A percentile compares a stretch with the other conserved stretches of the same genome.
Evolutionary conservation across 2,329 filamentous ascomycete genomes (phyloP).

Genomic region (Ascochyta koolunga): DNA sequence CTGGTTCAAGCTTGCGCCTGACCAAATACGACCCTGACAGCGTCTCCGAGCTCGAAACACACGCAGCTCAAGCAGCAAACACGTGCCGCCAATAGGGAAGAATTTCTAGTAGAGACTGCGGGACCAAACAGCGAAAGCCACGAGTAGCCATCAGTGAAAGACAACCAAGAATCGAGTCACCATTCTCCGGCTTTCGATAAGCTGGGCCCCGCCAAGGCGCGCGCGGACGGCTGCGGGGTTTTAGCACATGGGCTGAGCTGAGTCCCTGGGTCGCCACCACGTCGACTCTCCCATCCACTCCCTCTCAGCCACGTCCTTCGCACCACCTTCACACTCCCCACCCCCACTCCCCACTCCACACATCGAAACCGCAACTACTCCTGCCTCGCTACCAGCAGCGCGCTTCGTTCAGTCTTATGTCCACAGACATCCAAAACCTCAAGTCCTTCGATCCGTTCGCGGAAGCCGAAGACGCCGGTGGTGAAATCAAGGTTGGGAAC

Average conservation of each 20-base stretch:
- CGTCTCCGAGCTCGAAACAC: too few species aligned
- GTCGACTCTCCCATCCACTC: background rate
- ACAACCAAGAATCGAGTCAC: conserved; percentile 3
- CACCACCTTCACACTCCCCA: background rate
- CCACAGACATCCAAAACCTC: conserved; percentile 54
- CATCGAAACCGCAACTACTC: background rate
- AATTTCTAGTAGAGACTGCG: too few species aligned
- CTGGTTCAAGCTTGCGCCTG: too few species aligned
- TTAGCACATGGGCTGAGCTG: conserved; percentile 1
- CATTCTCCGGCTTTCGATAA: background rate
- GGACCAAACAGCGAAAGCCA: too few species aligned
- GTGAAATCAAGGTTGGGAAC: conserved; percentile 84
- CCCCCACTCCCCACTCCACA: conserved; percentile 11
- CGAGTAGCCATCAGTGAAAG: too few species aligned
- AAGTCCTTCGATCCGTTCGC: conserved; percentile 86
- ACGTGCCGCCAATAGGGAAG: too few species aligned
- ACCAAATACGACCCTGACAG: too few species aligned
- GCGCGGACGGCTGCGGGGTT: conserved; percentile 6
- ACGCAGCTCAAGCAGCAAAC: too few species aligned
- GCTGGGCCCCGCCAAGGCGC: background rate
- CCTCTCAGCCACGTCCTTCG: background rate
- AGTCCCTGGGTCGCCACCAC: conserved; percentile 2
- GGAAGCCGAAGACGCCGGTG: conserved; percentile 99
- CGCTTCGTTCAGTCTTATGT: conserved; percentile 43
- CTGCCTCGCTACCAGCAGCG: conserved; percentile 29